Percentiles rank a stretch among this genome's conserved stretches.
Conservation (phyloP, 176 grass and related monocot genomes). For the Oropetium thomaeum region DNA sequence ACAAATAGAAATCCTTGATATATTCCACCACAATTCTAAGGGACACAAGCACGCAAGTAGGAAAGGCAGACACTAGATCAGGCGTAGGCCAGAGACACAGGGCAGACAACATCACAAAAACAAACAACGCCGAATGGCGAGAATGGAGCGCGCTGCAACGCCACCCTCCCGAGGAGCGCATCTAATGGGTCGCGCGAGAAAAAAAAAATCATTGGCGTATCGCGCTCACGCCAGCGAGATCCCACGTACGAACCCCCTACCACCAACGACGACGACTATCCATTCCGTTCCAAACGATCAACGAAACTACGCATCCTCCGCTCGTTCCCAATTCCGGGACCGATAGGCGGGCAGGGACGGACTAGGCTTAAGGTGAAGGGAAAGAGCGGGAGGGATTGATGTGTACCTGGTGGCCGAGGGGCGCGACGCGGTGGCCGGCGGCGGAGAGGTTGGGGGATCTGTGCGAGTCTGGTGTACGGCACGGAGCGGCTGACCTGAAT, state of each 20-base stretch:
- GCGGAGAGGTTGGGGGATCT: constrained; percentile 32
- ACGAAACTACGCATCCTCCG: neutral
- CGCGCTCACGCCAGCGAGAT: neutral
- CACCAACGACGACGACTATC: neutral
- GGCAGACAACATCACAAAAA: neutral
- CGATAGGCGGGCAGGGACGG: neutral
- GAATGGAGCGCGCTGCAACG: neutral
- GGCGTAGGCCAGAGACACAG: neutral
- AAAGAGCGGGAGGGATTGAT: neutral
- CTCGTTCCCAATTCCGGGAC: neutral
- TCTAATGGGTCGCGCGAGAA: neutral
- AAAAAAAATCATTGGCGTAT: neutral
- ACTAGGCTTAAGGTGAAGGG: neutral
- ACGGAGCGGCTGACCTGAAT: constrained; percentile 9
- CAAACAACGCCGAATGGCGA: neutral
- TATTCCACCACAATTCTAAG: neutral
- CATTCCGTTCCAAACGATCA: neutral
- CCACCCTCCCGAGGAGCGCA: neutral
- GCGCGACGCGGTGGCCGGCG: constrained; percentile 28
- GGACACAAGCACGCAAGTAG: neutral
- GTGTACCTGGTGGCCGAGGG: constrained; percentile 26
- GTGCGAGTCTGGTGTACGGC: neutral
- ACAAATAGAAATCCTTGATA: neutral
- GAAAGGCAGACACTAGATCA: neutral
- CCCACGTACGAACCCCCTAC: neutral